Evolutionary conservation across 768 basidiomycete genomes (phyloP).

Genomic region (Sarcomyxa edulis): DNA sequence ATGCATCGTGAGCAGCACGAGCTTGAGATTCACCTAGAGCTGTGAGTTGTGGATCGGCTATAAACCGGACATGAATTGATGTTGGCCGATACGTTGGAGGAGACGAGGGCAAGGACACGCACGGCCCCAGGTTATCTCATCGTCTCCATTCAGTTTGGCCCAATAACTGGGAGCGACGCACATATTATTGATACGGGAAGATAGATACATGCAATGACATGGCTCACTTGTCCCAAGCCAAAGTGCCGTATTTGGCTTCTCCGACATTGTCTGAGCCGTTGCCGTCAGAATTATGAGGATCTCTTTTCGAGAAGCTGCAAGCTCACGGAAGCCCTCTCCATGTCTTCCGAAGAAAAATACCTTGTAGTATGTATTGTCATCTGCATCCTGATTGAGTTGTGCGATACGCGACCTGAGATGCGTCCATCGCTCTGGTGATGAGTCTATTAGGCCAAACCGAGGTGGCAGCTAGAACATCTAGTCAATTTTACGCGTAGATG

Average conservation of each 20-base stretch:
- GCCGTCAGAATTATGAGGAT: slow-evolving; percentile 1
- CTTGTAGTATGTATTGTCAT: slow-evolving; percentile 44
- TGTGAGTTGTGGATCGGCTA: slow-evolving; percentile 68
- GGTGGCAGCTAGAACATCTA: slow-evolving; percentile 38
- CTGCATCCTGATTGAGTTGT: slow-evolving; percentile 39
- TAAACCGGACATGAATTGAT: not conserved
- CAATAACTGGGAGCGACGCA: slow-evolving; percentile 54
- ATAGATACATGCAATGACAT: not conserved
- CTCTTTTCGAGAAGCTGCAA: slow-evolving; percentile 1
- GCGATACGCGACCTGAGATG: slow-evolving; percentile 35
- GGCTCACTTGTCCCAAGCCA: slow-evolving; percentile 57
- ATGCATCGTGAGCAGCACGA: slow-evolving; percentile 31
- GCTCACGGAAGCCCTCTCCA: slow-evolving; percentile 69
- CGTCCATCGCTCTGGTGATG: slow-evolving; percentile 43
- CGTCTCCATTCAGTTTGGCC: slow-evolving; percentile 61
- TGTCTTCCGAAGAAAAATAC: slow-evolving; percentile 64
- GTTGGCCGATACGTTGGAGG: not conserved
- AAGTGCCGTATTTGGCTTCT: slow-evolving; percentile 48
- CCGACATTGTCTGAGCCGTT: slow-evolving; percentile 57
- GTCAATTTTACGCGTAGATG: not conserved
- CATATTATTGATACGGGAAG: not conserved
- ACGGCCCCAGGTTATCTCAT: slow-evolving; percentile 71
- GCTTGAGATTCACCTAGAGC: slow-evolving; percentile 54
- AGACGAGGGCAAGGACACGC: slow-evolving; percentile 20
- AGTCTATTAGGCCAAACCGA: slow-evolving; percentile 55